phyloP scores from a whole-genome alignment of 805 yeast species.

The Yarrowia keelungensis region DNA sequence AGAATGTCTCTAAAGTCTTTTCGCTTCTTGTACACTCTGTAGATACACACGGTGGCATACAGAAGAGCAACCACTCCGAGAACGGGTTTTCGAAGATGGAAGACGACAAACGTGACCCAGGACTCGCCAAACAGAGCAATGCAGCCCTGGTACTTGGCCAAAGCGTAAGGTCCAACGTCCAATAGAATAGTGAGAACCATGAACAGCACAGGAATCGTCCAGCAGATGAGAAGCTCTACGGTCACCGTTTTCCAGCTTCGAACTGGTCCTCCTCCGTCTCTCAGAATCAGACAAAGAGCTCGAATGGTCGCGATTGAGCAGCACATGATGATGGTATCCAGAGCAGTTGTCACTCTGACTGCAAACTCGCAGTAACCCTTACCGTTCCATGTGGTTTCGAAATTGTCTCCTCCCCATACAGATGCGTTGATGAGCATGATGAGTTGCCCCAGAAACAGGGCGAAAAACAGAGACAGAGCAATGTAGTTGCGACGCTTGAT shows the following conservation, averaged over 20 bases:
- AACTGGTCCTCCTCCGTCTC: conserved; percentile 23
- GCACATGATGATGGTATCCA: conserved; percentile 21
- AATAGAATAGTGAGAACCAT: conserved; percentile 4
- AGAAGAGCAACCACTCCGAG: neutral
- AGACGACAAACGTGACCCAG: conserved; percentile 16
- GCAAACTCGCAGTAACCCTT: conserved; percentile 16
- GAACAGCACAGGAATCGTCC: neutral
- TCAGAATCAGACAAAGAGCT: conserved; percentile 1
- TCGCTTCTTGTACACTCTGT: conserved; percentile 21
- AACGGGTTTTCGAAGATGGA: conserved; percentile 14
- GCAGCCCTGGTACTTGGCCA: conserved; percentile 13
- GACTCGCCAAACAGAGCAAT: conserved; percentile 13
- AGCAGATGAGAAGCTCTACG: conserved; percentile 14
- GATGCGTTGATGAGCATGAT: conserved; percentile 28
- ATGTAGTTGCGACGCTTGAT: conserved; percentile 12
- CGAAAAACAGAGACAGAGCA: conserved; percentile 10
- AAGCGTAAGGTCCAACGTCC: conserved; percentile 16
- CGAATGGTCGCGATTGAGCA: conserved; percentile 19
- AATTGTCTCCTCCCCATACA: conserved; percentile 23
- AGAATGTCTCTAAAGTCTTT: conserved; percentile 24
- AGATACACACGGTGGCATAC: conserved; percentile 1
- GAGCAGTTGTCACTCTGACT: neutral
- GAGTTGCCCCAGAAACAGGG: conserved; percentile 22
- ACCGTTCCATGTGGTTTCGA: conserved; percentile 9
- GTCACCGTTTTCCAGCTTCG: conserved; percentile 24